phyloP scores from a whole-genome alignment of 2,329 filamentous ascomycete species.

The Calonectria naviculata region DNA sequence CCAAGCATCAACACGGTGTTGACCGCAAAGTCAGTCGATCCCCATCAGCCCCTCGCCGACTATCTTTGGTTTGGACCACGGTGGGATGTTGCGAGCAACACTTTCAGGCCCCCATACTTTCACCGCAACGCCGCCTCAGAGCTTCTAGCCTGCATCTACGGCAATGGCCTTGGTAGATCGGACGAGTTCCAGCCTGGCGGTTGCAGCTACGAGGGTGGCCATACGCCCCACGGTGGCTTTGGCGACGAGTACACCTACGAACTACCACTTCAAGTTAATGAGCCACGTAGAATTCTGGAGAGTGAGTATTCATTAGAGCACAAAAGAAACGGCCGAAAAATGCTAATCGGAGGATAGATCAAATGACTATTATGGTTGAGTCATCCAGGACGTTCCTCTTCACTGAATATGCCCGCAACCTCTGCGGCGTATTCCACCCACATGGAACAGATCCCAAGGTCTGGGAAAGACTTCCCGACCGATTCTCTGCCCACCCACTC shows the following conservation, averaged over 20 bases:
- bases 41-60: conserved; percentile 67
- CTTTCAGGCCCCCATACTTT: conserved; percentile 74
- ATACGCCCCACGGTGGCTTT: not conserved
- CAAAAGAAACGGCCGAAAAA: too few relatives aligned
- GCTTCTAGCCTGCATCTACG: conserved; percentile 63
- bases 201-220: not conserved
- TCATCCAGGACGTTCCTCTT: not conserved
- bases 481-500: not conserved
- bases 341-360: not conserved
- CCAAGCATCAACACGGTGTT: conserved; percentile 74
- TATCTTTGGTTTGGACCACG: conserved; percentile 75
- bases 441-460: not conserved
- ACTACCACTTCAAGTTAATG: not conserved
- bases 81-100: conserved; percentile 70
- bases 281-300: not conserved
- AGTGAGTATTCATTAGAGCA: not conserved
- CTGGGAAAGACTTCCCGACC: not conserved
- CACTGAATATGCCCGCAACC: not conserved
- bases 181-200: conserved; percentile 24
- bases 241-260: not conserved
- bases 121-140: conserved; percentile 70
- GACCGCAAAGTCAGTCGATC: conserved; percentile 65
- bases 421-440: not conserved
- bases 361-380: conserved; percentile 1
- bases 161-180: conserved; percentile 39